phyloP scores from a whole-genome alignment of 2,329 filamentous ascomycete genomes.

The Xylaria sp. region DNA sequence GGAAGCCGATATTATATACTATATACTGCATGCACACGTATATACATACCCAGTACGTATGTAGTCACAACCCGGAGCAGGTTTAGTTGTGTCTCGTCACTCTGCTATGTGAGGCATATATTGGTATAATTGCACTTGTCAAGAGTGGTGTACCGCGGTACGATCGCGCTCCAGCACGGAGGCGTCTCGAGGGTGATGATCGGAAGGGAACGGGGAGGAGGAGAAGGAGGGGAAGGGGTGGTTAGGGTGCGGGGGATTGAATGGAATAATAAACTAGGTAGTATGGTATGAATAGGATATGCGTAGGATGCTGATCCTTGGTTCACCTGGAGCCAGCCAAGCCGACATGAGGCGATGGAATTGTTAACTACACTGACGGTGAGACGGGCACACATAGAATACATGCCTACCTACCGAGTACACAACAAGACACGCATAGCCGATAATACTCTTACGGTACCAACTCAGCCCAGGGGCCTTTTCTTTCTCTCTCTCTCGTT shows the following conservation, averaged over 20 bases:
- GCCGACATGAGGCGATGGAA: constrained; percentile 12
- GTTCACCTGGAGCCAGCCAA: constrained; percentile 5
- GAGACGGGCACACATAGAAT: constrained; percentile 15
- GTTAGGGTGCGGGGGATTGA: too few species aligned
- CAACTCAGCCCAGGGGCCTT: neutral
- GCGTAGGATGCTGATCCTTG: constrained; percentile 19
- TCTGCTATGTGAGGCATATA: constrained; percentile 14
- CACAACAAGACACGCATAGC: neutral
- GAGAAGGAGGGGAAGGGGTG: neutral
- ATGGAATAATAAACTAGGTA: too few species aligned
- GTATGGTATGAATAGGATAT: neutral
- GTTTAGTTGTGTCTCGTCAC: neutral
- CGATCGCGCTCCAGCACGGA: neutral
- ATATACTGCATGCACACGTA: too few species aligned
- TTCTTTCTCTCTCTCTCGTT: neutral
- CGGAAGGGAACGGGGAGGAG: neutral
- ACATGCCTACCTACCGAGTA: neutral
- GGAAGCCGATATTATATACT: neutral
- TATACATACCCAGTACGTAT: neutral
- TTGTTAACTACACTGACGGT: constrained; percentile 9
- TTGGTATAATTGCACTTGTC: neutral
- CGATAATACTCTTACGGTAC: neutral
- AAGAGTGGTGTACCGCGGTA: neutral
- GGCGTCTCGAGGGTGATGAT: constrained; percentile 3
- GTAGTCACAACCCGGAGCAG: neutral